Evolutionary conservation across 371 early-diverging fungal genomes (phyloP).

Genomic region (Dichotomocladium elegans): DNA sequence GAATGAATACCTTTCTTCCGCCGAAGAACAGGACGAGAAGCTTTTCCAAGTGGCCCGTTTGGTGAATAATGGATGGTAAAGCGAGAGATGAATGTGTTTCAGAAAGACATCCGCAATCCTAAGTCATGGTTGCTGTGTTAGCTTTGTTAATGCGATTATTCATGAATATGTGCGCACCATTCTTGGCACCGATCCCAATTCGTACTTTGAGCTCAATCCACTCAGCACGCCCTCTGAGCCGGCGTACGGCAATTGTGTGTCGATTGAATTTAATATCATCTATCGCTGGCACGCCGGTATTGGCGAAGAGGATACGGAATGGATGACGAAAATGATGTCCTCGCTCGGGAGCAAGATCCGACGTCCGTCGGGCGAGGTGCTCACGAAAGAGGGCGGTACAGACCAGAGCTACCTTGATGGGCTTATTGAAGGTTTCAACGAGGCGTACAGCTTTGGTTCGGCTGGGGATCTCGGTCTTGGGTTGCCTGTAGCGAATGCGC

Average conservation of each 20-base stretch:
- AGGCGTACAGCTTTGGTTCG: constrained; percentile 27
- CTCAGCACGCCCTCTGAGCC: constrained; percentile 18
- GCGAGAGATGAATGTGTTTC: no score
- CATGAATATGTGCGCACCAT: constrained; percentile 50
- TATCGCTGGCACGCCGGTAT: constrained; percentile 54
- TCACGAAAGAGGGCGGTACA: constrained; percentile 9
- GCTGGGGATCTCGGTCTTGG: constrained; percentile 33
- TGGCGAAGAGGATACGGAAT: constrained; percentile 35
- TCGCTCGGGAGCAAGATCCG: constrained; percentile 10
- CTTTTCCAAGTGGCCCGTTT: constrained; percentile 53
- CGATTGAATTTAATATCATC: constrained; percentile 46
- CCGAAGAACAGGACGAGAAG: constrained; percentile 42
- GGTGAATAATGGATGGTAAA: constrained; percentile 43
- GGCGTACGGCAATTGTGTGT: constrained; percentile 44
- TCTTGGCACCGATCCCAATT: constrained; percentile 31
- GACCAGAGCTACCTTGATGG: constrained; percentile 19
- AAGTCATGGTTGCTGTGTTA: no score
- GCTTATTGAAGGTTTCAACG: constrained; percentile 26
- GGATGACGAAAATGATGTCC: constrained; percentile 29
- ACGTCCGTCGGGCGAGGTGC: not conserved
- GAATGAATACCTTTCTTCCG: constrained; percentile 13
- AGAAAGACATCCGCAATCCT: not conserved
- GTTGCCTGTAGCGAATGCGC: constrained; percentile 34
- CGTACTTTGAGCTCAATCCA: constrained; percentile 32
- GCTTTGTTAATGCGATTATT: constrained; percentile 37